Conservation (phyloP, 1,284 basidiomycete genomes). For the Earliella scabrosa region DNA sequence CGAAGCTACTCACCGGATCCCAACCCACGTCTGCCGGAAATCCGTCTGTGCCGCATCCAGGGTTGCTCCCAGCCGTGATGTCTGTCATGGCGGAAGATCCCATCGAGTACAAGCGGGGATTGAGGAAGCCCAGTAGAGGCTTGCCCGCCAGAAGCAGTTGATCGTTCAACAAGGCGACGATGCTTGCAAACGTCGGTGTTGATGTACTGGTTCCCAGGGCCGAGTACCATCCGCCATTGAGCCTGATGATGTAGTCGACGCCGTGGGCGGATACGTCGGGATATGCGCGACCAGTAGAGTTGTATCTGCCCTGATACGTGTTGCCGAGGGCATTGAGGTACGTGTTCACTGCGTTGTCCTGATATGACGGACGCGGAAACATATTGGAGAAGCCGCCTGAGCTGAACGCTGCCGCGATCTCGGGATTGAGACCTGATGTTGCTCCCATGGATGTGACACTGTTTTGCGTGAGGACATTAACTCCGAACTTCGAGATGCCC, state of each 20-base stretch:
- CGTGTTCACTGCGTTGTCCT: constrained; percentile 35
- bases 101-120: constrained; percentile 58
- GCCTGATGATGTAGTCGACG: constrained; percentile 53
- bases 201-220: constrained; percentile 65
- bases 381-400: constrained; percentile 66
- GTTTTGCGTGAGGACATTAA: too few species aligned
- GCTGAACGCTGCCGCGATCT: constrained; percentile 25
- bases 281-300: constrained; percentile 26
- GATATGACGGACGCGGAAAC: constrained; percentile 44
- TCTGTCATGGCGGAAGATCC: constrained; percentile 55
- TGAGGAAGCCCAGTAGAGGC: constrained; percentile 60
- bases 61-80: constrained; percentile 52
- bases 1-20: constrained; percentile 53
- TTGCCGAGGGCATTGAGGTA: constrained; percentile 33
- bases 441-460: constrained; percentile 63
- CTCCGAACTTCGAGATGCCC: too few species aligned
- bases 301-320: constrained; percentile 42
- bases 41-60: constrained; percentile 39
- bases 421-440: constrained; percentile 46
- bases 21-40: constrained; percentile 56
- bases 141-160: constrained; percentile 52
- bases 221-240: constrained; percentile 44
- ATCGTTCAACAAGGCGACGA: constrained; percentile 64
- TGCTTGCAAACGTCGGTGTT: constrained; percentile 60
- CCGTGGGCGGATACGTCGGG: constrained; percentile 26